phyloP scores from a whole-genome alignment of 805 yeast species.

The Yarrowia bubula region DNA sequence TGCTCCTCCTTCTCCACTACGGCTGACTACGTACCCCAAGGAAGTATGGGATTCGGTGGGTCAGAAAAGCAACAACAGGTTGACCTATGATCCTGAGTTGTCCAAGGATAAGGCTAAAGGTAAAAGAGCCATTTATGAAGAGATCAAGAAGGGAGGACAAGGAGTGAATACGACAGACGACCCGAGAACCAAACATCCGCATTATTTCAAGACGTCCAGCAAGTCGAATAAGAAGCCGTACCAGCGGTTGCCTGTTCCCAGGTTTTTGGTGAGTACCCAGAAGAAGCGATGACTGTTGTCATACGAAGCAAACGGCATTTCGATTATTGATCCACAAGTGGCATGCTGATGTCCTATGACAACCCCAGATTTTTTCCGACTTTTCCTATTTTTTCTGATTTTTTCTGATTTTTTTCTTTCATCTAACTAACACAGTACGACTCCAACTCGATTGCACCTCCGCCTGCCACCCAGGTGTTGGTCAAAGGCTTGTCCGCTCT shows the following conservation, averaged over 20 bases:
- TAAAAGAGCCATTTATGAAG: constrained; percentile 37
- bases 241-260: constrained; percentile 35
- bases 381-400: too few species aligned
- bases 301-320: too few species aligned
- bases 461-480: constrained; percentile 68
- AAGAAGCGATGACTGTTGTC: neutral
- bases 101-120: constrained; percentile 47
- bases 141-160: constrained; percentile 29
- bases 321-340: too few species aligned
- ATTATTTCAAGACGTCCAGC: constrained; percentile 27
- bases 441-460: constrained; percentile 68
- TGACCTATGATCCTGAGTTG: constrained; percentile 53
- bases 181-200: constrained; percentile 30
- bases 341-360: too few species aligned
- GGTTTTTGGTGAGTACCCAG: constrained; percentile 38
- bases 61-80: constrained; percentile 34
- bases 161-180: neutral
- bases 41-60: constrained; percentile 9
- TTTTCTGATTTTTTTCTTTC: neutral
- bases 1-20: constrained; percentile 12
- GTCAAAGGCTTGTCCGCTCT: constrained; percentile 59
- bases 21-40: neutral
- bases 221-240: constrained; percentile 33
- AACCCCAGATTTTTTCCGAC: too few species aligned
- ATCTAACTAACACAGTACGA: constrained; percentile 48